phyloP scores from a whole-genome alignment of 768 basidiomycete species.

The Lactarius evosmus region DNA sequence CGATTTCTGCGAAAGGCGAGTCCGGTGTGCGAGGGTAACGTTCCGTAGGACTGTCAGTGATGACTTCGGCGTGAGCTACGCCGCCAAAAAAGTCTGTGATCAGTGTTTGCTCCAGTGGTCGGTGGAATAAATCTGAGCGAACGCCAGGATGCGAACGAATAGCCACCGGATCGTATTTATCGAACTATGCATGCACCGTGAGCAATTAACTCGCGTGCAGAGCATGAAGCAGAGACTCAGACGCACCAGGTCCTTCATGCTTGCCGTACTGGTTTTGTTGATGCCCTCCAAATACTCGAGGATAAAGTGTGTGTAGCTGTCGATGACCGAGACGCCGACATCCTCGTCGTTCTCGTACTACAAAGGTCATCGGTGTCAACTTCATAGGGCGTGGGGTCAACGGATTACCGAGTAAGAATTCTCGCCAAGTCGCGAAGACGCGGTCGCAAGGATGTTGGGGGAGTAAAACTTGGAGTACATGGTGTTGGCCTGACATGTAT shows the following conservation, averaged over 20 bases:
- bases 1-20: not conserved
- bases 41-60: constrained; percentile 13
- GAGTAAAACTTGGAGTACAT: constrained; percentile 94
- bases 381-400: not conserved
- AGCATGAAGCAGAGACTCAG: not conserved
- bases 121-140: constrained; percentile 73
- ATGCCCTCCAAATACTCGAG: constrained; percentile 89
- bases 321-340: constrained; percentile 94
- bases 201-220: not conserved
- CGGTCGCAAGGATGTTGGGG: constrained; percentile 88
- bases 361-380: not conserved
- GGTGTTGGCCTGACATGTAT: constrained; percentile 96
- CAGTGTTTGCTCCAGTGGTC: constrained; percentile 56
- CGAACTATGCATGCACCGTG: constrained; percentile 53
- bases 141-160: constrained; percentile 90
- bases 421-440: constrained; percentile 78
- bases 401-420: constrained; percentile 86
- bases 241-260: constrained; percentile 79
- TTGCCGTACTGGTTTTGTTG: constrained; percentile 81
- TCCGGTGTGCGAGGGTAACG: not conserved
- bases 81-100: constrained; percentile 75
- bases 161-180: constrained; percentile 65
- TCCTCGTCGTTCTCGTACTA: constrained; percentile 93
- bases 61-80: constrained; percentile 77
- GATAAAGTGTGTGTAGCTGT: constrained; percentile 89